phyloP scores from a whole-genome alignment of 2,329 filamentous ascomycete species.

The Fusarium pininemorale region DNA sequence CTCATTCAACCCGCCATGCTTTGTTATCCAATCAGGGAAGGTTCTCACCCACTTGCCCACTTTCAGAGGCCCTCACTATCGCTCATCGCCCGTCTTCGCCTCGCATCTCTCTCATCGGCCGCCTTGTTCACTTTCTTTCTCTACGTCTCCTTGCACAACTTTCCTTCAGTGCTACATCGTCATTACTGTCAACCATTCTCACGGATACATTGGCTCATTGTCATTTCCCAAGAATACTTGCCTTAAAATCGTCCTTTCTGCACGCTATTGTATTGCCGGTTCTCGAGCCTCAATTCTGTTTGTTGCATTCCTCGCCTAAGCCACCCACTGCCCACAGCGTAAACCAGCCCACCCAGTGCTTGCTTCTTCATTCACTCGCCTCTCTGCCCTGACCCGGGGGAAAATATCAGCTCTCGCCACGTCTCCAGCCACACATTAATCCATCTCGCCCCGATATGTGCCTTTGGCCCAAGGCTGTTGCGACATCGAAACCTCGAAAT shows the following conservation, averaged over 20 bases:
- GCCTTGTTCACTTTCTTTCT: constrained; percentile 35
- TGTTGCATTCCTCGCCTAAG: constrained; percentile 32
- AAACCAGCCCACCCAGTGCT: constrained; percentile 31
- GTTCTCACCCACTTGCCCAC: constrained; percentile 29
- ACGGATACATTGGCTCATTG: constrained; percentile 22
- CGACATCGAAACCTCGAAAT: constrained; percentile 37
- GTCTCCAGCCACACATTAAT: constrained; percentile 54
- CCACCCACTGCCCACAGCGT: constrained; percentile 37
- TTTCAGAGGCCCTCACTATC: constrained; percentile 37
- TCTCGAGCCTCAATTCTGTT: constrained; percentile 37
- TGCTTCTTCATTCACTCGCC: constrained; percentile 32
- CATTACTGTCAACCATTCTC: constrained; percentile 29
- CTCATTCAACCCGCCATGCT: constrained; percentile 12
- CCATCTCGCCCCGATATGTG: constrained; percentile 50
- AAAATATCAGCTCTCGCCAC: constrained; percentile 55
- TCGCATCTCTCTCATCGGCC: constrained; percentile 39
- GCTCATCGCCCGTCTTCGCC: constrained; percentile 38
- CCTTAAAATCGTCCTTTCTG: constrained; percentile 21
- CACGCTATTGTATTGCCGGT: constrained; percentile 16
- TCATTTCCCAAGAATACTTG: constrained; percentile 4
- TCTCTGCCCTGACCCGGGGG: constrained; percentile 34
- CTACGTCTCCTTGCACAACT: constrained; percentile 32
- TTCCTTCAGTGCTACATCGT: constrained; percentile 29
- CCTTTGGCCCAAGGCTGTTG: constrained; percentile 41
- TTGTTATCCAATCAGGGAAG: constrained; percentile 2